These are phyloP conservation scores for Aaosphaeria pasadenensis DNA, from an alignment of 2,329 filamentous ascomycete genomes.

Conservation along the genomic window DNA sequence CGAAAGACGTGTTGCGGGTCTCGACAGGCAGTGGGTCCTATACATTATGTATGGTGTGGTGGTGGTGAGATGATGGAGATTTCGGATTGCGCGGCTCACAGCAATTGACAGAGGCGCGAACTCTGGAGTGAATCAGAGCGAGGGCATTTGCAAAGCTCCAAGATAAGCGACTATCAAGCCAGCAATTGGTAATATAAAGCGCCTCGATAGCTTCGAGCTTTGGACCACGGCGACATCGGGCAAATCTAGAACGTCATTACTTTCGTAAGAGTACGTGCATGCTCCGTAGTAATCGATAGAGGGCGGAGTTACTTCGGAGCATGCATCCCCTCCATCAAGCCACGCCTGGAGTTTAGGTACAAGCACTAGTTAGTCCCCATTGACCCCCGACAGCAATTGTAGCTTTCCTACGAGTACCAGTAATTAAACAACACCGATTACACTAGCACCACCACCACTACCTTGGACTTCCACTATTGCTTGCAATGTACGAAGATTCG, in stretches of 20 bases:
- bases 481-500: slow-evolving; percentile 73
- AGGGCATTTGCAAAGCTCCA: slow-evolving; percentile 9
- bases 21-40: slow-evolving; percentile 25
- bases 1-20: slow-evolving; percentile 22
- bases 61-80: neutral
- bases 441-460: neutral
- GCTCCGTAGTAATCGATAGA: neutral
- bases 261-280: neutral
- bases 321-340: slow-evolving; percentile 1
- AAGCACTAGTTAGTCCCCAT: neutral
- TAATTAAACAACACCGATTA: neutral
- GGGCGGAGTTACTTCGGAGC: slow-evolving; percentile 4
- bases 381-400: too few species aligned
- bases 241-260: slow-evolving; percentile 19
- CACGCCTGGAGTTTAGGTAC: slow-evolving; percentile 1
- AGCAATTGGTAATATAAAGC: slow-evolving; percentile 4
- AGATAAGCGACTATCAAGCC: neutral
- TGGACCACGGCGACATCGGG: slow-evolving; percentile 2
- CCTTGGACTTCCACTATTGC: neutral
- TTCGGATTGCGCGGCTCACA: neutral
- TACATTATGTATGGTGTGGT: slow-evolving; percentile 3
- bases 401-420: neutral
- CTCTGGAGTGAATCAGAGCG: slow-evolving; percentile 8
- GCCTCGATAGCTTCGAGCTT: slow-evolving; percentile 1
- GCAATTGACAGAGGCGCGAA: neutral